Evolutionary conservation across 257 asterid genomes (phyloP).

Genomic region (Solanum clarkiae): DNA sequence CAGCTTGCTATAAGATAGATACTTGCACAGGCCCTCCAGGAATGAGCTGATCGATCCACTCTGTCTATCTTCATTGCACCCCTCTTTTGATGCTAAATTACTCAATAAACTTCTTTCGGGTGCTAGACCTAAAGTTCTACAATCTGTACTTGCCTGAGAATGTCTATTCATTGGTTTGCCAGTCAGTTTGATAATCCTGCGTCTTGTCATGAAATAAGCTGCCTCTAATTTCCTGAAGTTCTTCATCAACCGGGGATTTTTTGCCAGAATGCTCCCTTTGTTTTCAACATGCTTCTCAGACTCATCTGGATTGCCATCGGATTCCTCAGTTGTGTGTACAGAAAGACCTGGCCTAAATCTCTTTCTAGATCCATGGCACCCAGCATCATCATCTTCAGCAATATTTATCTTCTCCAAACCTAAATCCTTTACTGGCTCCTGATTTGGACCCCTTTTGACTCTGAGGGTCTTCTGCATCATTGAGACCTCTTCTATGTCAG

Average conservation of each 20-base stretch:
- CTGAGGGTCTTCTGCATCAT: slow-evolving; percentile 44
- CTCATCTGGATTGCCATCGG: slow-evolving; percentile 17
- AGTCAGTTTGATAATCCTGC: slow-evolving; percentile 29
- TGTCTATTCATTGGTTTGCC: slow-evolving; percentile 30
- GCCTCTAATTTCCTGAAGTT: slow-evolving; percentile 73
- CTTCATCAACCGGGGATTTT: slow-evolving; percentile 64
- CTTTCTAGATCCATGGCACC: slow-evolving; percentile 57
- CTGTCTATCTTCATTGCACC: slow-evolving; percentile 28
- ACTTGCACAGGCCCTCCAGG: slow-evolving; percentile 74
- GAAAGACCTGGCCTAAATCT: slow-evolving; percentile 43
- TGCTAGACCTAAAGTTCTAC: slow-evolving; percentile 33
- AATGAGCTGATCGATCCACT: slow-evolving; percentile 70
- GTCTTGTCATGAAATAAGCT: slow-evolving; percentile 63
- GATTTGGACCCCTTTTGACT: slow-evolving; percentile 31
- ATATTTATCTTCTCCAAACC: slow-evolving; percentile 17
- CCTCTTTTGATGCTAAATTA: slow-evolving; percentile 49
- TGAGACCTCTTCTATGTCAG: slow-evolving; percentile 71
- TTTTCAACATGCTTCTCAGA: slow-evolving; percentile 21
- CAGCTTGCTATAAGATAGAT: slow-evolving; percentile 65
- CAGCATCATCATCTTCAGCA: slow-evolving; percentile 46
- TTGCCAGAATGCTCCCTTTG: slow-evolving; percentile 35
- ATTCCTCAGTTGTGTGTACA: slow-evolving; percentile 14
- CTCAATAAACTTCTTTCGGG: slow-evolving; percentile 72
- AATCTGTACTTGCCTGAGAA: slow-evolving; percentile 32
- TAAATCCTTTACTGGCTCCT: slow-evolving; percentile 25